Conservation (phyloP, 257 asterid genomes). For the Buddleja alternifolia region DNA sequence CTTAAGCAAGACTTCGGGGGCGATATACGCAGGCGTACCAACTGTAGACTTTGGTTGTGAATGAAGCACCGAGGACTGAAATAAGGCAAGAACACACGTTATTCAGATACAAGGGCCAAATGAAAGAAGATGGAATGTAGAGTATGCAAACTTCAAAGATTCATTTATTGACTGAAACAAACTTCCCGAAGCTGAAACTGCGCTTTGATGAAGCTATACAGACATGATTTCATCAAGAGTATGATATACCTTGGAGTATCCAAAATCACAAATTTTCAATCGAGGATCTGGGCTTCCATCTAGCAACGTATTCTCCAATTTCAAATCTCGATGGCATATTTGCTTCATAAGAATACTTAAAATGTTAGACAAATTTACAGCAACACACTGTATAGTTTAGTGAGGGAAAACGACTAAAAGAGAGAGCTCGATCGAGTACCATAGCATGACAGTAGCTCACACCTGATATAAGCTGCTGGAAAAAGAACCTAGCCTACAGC, state of each 20-base stretch:
- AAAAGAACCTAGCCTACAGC: slow-evolving; percentile 87
- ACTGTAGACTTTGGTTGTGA: slow-evolving; percentile 99
- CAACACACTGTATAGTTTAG: neutral
- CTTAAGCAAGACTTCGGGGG: slow-evolving; percentile 93
- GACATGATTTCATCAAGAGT: too few species aligned
- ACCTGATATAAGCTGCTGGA: slow-evolving; percentile 98
- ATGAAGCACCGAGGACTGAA: slow-evolving; percentile 96
- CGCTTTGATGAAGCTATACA: too few species aligned
- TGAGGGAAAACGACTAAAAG: neutral
- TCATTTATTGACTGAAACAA: too few species aligned
- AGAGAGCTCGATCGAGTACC: slow-evolving; percentile 49
- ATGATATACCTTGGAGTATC: slow-evolving; percentile 84
- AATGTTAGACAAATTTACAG: neutral
- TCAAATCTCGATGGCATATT: slow-evolving; percentile 98
- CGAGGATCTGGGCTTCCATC: slow-evolving; percentile 98
- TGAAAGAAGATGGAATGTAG: slow-evolving; percentile 5
- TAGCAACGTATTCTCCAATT: slow-evolving; percentile 87
- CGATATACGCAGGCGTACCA: slow-evolving; percentile 99
- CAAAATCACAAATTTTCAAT: slow-evolving; percentile 94
- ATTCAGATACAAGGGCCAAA: neutral
- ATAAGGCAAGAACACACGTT: slow-evolving; percentile 17
- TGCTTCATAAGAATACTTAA: slow-evolving; percentile 51
- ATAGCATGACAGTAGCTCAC: slow-evolving; percentile 97
- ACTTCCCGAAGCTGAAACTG: too few species aligned
- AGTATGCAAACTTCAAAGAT: too few species aligned